Conservation (phyloP, 805 yeast genomes). For the Candida gorgasii region DNA sequence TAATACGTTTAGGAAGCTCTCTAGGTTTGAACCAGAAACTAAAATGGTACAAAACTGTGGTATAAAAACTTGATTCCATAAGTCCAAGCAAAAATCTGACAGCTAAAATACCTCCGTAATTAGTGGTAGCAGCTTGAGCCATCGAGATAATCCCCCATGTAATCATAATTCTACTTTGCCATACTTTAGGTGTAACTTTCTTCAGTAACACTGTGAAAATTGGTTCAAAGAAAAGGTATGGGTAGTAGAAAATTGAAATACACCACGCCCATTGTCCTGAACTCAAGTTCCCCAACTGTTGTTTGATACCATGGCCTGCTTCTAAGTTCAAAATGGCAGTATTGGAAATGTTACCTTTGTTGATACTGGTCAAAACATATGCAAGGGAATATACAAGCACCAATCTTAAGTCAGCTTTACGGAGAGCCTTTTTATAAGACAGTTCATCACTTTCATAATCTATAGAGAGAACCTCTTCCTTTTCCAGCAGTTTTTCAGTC, state of each 20-base stretch:
- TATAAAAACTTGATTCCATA: slow-evolving; percentile 14
- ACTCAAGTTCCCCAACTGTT: slow-evolving; percentile 8
- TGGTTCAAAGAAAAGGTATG: slow-evolving; percentile 15
- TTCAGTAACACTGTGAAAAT: slow-evolving; percentile 13
- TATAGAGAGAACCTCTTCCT: not conserved
- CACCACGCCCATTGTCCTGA: slow-evolving; percentile 19
- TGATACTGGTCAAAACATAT: slow-evolving; percentile 15
- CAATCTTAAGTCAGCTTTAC: slow-evolving; percentile 15
- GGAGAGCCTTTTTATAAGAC: slow-evolving; percentile 4
- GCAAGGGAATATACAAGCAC: slow-evolving; percentile 15
- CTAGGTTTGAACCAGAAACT: slow-evolving; percentile 23
- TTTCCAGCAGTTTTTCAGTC: not conserved
- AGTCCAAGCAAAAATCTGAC: slow-evolving; percentile 15
- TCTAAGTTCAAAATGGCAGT: slow-evolving; percentile 15
- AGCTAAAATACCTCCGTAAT: slow-evolving; percentile 14
- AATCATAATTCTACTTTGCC: slow-evolving; percentile 17
- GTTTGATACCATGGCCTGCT: slow-evolving; percentile 14
- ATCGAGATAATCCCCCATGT: slow-evolving; percentile 16
- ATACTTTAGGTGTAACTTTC: slow-evolving; percentile 12
- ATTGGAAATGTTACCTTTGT: slow-evolving; percentile 17
- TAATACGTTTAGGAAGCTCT: slow-evolving; percentile 22
- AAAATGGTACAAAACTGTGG: slow-evolving; percentile 19
- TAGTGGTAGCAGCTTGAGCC: slow-evolving; percentile 14
- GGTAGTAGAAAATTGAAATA: slow-evolving; percentile 14
- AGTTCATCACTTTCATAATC: slow-evolving; percentile 5